Conservation (phyloP, 495 filamentous ascomycete genomes). For the Aspergillus conjunctus region DNA sequence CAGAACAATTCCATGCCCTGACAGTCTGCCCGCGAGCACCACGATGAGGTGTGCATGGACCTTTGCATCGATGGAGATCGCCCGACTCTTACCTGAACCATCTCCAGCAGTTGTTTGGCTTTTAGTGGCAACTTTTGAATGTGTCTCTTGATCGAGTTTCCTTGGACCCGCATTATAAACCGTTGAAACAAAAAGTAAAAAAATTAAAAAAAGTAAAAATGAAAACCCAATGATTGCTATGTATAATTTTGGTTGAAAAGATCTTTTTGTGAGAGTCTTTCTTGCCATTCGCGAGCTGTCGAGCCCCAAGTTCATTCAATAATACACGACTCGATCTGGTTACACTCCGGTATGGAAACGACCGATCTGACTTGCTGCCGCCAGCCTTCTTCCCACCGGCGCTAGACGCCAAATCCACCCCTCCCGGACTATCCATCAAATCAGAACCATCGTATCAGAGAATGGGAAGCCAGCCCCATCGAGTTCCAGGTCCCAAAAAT, state of each 20-base stretch:
- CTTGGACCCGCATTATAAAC: neutral
- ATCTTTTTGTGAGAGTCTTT: too few species aligned
- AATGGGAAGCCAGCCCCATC: conserved; percentile 18
- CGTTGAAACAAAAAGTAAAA: neutral
- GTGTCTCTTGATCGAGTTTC: conserved; percentile 1
- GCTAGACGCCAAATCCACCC: conserved; percentile 27
- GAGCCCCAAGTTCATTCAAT: conserved; percentile 12
- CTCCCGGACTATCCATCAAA: conserved; percentile 26
- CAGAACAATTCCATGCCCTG: conserved; percentile 17
- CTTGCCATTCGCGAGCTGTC: conserved; percentile 1
- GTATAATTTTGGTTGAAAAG: too few species aligned
- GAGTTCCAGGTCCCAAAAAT: conserved; percentile 25
- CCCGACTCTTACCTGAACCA: conserved; percentile 10
- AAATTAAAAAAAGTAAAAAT: neutral
- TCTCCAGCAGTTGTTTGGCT: neutral
- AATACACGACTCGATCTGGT: conserved; percentile 28
- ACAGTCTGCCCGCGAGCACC: conserved; percentile 13
- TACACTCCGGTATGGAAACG: conserved; percentile 27
- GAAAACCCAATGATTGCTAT: neutral
- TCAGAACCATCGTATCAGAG: conserved; percentile 9
- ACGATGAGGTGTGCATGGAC: conserved; percentile 22
- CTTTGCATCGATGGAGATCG: conserved; percentile 21
- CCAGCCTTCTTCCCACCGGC: conserved; percentile 41
- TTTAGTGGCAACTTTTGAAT: conserved; percentile 7
- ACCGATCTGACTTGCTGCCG: conserved; percentile 34